Percentiles rank a stretch among this genome's conserved stretches.
These are phyloP conservation scores for Carallia pectinifolia DNA, from an alignment of 345 rosid species.

Conservation along the genomic window DNA sequence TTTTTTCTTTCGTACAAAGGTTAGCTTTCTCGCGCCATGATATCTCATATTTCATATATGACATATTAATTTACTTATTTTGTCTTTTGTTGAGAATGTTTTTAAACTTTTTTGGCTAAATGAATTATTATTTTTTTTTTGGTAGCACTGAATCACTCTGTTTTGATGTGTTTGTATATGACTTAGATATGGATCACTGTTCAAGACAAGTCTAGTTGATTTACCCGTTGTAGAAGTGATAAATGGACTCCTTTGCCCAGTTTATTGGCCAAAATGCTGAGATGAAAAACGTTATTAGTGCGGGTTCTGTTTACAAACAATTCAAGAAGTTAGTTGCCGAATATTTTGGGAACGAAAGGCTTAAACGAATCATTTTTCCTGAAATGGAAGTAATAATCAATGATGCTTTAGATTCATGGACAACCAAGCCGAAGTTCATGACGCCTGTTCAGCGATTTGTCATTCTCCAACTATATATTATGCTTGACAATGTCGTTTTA, in stretches of 20 bases:
- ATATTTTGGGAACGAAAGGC: slow-evolving; percentile 6
- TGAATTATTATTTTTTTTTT: too few species aligned
- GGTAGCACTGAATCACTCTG: background rate
- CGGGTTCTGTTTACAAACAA: background rate
- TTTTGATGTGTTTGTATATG: background rate
- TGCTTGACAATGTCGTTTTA: background rate
- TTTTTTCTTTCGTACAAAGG: too few species aligned
- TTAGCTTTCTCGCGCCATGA: too few species aligned
- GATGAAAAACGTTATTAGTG: background rate
- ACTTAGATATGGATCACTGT: slow-evolving; percentile 21
- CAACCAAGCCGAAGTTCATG: slow-evolving; percentile 11
- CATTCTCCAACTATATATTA: background rate
- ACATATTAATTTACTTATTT: too few species aligned
- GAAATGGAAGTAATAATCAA: background rate
- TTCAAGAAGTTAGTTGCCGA: slow-evolving; percentile 5
- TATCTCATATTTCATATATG: too few species aligned
- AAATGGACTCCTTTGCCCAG: slow-evolving; percentile 13
- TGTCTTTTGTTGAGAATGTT: too few species aligned
- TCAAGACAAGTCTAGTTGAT: slow-evolving; percentile 28
- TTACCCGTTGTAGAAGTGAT: slow-evolving; percentile 22
- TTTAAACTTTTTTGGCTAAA: too few species aligned
- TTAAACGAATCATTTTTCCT: background rate
- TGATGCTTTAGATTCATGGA: slow-evolving; percentile 6
- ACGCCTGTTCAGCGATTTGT: slow-evolving; percentile 7
- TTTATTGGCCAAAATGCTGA: slow-evolving; percentile 10